phyloP scores from a whole-genome alignment of 768 basidiomycete species.

The Lactarius sp. region DNA sequence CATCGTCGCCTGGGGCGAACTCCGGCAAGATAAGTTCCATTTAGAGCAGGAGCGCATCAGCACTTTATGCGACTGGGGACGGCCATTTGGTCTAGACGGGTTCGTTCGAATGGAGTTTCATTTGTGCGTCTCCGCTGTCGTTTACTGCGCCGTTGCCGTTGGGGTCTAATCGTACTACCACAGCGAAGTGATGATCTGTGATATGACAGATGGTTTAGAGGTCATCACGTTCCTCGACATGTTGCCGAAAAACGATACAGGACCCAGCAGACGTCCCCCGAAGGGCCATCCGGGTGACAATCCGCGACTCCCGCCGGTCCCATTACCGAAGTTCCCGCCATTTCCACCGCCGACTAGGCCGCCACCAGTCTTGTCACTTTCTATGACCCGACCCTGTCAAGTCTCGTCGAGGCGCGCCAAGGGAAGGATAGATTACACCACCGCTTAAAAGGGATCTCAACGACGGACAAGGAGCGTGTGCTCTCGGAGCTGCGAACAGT shows the following conservation, averaged over 20 bases:
- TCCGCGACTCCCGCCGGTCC: too few species aligned
- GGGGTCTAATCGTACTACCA: neutral
- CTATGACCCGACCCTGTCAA: too few species aligned
- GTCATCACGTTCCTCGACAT: conserved; percentile 14
- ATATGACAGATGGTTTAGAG: neutral
- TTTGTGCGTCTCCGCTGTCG: conserved; percentile 14
- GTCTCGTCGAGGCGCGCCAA: too few species aligned
- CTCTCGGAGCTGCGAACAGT: conserved; percentile 30
- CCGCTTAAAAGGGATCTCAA: conserved; percentile 33
- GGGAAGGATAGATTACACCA: conserved; percentile 36
- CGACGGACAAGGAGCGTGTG: conserved; percentile 30
- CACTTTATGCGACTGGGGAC: conserved; percentile 35
- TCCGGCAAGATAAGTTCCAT: conserved; percentile 3
- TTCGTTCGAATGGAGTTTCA: conserved; percentile 29
- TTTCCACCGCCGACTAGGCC: too few species aligned
- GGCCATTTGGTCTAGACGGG: conserved; percentile 32
- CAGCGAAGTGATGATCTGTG: conserved; percentile 17
- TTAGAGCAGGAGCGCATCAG: conserved; percentile 29
- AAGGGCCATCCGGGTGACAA: too few species aligned
- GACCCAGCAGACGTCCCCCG: too few species aligned
- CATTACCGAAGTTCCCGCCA: too few species aligned
- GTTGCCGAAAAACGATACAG: conserved; percentile 1
- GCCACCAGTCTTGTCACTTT: conserved; percentile 4
- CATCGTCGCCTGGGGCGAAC: conserved; percentile 32
- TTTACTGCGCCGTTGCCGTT: neutral